A percentile compares a stretch with the other conserved stretches of the same genome.
phyloP scores from a whole-genome alignment of 1,139 yeast species.

The Pichia sp. region DNA sequence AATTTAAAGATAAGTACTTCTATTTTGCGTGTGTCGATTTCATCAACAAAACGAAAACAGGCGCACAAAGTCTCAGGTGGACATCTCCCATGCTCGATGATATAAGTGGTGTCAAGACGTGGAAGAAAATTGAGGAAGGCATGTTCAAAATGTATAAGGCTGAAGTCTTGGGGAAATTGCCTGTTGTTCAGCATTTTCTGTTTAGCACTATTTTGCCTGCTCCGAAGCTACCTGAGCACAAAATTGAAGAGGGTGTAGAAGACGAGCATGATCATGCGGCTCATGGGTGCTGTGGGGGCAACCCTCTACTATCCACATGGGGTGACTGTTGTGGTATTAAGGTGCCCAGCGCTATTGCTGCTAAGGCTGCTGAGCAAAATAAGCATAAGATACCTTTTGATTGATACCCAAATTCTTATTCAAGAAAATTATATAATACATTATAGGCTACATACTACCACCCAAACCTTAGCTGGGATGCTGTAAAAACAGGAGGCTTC shows the following conservation, averaged over 20 bases:
- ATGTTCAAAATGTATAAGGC: constrained; percentile 95
- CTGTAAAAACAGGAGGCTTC: constrained; percentile 97
- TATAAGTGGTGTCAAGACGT: constrained; percentile 83
- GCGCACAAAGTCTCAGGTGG: constrained; percentile 75
- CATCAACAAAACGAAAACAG: constrained; percentile 76
- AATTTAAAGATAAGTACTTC: constrained; percentile 67
- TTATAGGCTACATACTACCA: constrained; percentile 49
- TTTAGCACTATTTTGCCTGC: constrained; percentile 54
- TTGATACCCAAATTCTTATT: constrained; percentile 31
- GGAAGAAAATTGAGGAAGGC: constrained; percentile 90
- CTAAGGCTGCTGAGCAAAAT: constrained; percentile 51
- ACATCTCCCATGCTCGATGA: constrained; percentile 98
- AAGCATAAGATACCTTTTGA: constrained; percentile 67
- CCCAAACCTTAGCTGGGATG: constrained; percentile 91
- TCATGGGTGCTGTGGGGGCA: constrained; percentile 34
- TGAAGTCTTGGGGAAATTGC: constrained; percentile 84
- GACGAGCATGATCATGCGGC: constrained; percentile 16
- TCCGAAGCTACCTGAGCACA: constrained; percentile 56
- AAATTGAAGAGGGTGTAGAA: constrained; percentile 26
- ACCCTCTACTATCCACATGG: constrained; percentile 51
- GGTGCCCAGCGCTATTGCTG: constrained; percentile 94
- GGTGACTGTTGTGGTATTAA: constrained; percentile 98
- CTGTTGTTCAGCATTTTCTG: constrained; percentile 89
- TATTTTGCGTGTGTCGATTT: constrained; percentile 85
- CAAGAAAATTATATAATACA: not conserved